Evolutionary conservation across 495 filamentous ascomycete species (phyloP), one percentile per base, ranked within the genome.

Genomic region (Trichodelitschia bisporula): DNA sequence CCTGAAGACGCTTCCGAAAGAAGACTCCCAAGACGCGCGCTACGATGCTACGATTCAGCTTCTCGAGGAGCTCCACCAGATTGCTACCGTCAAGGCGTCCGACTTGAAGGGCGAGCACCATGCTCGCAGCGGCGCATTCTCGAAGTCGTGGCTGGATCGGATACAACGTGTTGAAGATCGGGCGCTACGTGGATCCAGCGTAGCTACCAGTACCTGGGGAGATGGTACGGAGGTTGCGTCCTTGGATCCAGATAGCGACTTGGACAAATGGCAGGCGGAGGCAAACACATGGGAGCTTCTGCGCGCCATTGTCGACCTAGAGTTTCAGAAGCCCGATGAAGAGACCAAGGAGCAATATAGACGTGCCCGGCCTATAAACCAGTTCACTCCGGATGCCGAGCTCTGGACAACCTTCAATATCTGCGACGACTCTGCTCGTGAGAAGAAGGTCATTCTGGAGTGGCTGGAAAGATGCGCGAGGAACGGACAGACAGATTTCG

Each of bases 281-380:
- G 66, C 71, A 32, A 78, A 86, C 39, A 86, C 78, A 12, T 95
- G 86, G 86, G 70, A 79, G 33, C 57, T 97, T 6, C 51, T 95
- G 17, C 62, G 66, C 15, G 65, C 66, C 23, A 48, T 72, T 28
- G 57, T 72, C 18, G 58, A 64, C 2, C 9, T 25, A 15, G 31
- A 26, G 16, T 32, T 31, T 38, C 21, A 8, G 28, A 34, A 46
- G 44, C 35, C 42, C 40, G 34, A 37, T 40, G 15, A 45, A 13
- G 36, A 35, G 20, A 19, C 71, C 20, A 56, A 59, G 12, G 27
- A 28, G 9, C 28, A 61, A 12, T 31, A 31, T n/a, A 31, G 18
- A 19, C 4, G 17, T 20, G 33, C 31, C 15, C 30, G 36, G 26
- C 6, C 21, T 24, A 24, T n/a, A 24, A 24, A n/a, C n/a, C n/a